Percentiles rank a stretch among this genome's conserved stretches.
These are phyloP conservation scores for Halenospora varia DNA, from an alignment of 495 filamentous ascomycete species.

Conservation along the genomic window DNA sequence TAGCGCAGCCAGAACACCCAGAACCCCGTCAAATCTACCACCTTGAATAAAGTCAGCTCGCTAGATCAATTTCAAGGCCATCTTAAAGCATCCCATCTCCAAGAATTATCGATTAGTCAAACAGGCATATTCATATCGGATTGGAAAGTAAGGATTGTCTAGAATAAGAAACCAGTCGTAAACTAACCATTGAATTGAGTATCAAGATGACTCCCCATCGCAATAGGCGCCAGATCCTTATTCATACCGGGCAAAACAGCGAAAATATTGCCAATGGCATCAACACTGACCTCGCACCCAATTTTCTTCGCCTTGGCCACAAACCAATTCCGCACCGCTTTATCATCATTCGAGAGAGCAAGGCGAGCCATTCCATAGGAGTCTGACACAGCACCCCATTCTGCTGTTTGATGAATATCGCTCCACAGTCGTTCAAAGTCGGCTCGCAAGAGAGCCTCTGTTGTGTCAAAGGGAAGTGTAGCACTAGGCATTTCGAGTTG, in stretches of 20 bases:
- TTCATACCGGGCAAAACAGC: slow-evolving; percentile 56
- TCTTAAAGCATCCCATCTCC: too few species aligned
- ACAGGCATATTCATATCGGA: too few species aligned
- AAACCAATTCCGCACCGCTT: slow-evolving; percentile 70
- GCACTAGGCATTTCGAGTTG: too few species aligned
- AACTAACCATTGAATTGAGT: slow-evolving; percentile 63
- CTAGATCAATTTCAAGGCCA: too few species aligned
- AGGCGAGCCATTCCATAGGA: slow-evolving; percentile 36
- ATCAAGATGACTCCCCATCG: slow-evolving; percentile 69
- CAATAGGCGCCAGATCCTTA: slow-evolving; percentile 39
- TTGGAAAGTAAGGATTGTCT: too few species aligned
- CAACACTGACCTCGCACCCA: slow-evolving; percentile 44
- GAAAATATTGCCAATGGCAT: slow-evolving; percentile 55
- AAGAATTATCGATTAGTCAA: too few species aligned
- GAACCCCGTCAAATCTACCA: slow-evolving; percentile 69
- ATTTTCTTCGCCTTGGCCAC: slow-evolving; percentile 54
- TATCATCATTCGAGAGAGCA: slow-evolving; percentile 64
- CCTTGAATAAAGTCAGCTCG: neutral
- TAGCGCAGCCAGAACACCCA: slow-evolving; percentile 67
- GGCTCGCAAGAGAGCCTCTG: too few species aligned
- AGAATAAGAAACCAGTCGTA: too few species aligned
- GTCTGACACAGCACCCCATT: neutral
- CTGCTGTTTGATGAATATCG: neutral
- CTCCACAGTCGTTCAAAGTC: neutral
- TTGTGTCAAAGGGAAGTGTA: too few species aligned